A percentile compares a stretch with the other conserved stretches of the same genome.
phyloP scores from a whole-genome alignment of 306 rosid genomes.

The Malus fusca region DNA sequence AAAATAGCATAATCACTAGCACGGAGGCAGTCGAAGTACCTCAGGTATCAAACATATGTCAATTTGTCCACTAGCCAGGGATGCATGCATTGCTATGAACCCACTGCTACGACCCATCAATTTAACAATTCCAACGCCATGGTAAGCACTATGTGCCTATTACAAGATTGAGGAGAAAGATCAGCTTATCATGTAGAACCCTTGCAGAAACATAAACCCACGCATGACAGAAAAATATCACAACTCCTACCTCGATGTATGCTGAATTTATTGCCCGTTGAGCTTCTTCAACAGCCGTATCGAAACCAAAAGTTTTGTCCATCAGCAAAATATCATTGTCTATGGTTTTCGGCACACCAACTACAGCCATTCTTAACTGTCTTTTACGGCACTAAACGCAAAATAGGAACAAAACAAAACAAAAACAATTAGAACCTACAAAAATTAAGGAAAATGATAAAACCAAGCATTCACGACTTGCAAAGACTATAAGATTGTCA shows the following conservation, averaged over 20 bases:
- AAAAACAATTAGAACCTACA: background rate
- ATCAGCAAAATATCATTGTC: constrained; percentile 94
- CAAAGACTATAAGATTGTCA: background rate
- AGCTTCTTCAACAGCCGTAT: constrained; percentile 99
- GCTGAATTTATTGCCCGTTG: constrained; percentile 98
- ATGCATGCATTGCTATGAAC: constrained; percentile 93
- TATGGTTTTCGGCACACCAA: constrained; percentile 95
- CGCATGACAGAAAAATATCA: background rate
- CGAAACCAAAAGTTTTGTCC: constrained; percentile 98
- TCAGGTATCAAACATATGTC: constrained; percentile 96
- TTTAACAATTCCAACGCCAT: constrained; percentile 89
- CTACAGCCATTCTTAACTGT: constrained; percentile 64
- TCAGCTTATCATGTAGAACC: constrained; percentile 10
- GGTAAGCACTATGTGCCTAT: constrained; percentile 98
- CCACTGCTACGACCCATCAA: constrained; percentile 99
- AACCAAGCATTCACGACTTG: background rate
- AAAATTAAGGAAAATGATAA: constrained; percentile 3
- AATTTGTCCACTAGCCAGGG: constrained; percentile 91
- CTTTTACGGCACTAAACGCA: constrained; percentile 66
- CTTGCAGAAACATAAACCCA: background rate
- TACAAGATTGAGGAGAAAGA: constrained; percentile 21
- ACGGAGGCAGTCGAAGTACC: constrained; percentile 37
- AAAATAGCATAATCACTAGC: constrained; percentile 11
- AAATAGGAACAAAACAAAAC: background rate
- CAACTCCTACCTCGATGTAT: constrained; percentile 67